Conservation (phyloP, 306 rosid genomes). For the Quercus agrifolia region DNA sequence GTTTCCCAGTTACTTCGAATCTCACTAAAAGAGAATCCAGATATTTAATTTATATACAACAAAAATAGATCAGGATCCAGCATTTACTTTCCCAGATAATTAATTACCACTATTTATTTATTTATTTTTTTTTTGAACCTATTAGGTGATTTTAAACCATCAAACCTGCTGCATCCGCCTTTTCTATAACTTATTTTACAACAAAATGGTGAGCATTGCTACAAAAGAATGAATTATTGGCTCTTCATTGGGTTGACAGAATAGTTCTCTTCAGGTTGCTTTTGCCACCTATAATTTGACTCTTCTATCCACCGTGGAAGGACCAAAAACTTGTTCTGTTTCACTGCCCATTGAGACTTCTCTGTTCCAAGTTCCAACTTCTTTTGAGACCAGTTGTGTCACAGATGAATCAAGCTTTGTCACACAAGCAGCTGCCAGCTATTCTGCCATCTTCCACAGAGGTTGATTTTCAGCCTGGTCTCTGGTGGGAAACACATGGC, state of each 20-base stretch:
- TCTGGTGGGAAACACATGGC: slow-evolving; percentile 49
- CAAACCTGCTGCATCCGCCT: not conserved
- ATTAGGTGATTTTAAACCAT: not conserved
- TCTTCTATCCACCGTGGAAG: slow-evolving; percentile 85
- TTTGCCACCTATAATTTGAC: slow-evolving; percentile 72
- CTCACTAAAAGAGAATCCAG: not conserved
- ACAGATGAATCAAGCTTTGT: slow-evolving; percentile 52
- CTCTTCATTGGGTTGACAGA: slow-evolving; percentile 15
- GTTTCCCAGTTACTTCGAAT: not conserved
- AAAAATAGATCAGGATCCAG: not conserved
- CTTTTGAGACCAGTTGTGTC: slow-evolving; percentile 72
- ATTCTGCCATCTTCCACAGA: slow-evolving; percentile 74
- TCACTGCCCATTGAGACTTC: slow-evolving; percentile 74
- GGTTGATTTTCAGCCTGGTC: slow-evolving; percentile 40
- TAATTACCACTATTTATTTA: not conserved
- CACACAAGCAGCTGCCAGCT: slow-evolving; percentile 73
- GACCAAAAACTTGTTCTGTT: slow-evolving; percentile 67
- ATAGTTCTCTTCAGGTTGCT: slow-evolving; percentile 66
- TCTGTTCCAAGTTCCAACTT: slow-evolving; percentile 57
- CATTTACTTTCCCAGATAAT: not conserved
- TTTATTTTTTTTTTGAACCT: not conserved
- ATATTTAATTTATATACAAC: not conserved
- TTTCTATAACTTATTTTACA: not conserved
- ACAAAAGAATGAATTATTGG: slow-evolving; percentile 1
- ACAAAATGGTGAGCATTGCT: not conserved